Evolutionary conservation across 176 grass and related monocot species (phyloP).

Genomic region (Phyllostachys edulis): DNA sequence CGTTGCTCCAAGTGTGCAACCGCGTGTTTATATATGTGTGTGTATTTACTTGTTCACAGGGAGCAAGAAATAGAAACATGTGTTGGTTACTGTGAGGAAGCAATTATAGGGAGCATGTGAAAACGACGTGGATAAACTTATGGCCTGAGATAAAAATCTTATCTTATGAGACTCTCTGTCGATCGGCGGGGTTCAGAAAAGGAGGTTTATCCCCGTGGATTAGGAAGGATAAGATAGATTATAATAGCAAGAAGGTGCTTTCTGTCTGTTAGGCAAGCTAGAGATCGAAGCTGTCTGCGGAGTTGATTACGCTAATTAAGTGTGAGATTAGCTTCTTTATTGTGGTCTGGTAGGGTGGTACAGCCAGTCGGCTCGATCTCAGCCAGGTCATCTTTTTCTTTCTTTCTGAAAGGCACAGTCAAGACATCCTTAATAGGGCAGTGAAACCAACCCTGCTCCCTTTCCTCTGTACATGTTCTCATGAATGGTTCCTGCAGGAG

Average conservation of each 20-base stretch:
- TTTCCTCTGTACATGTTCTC: not conserved
- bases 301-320: slow-evolving; percentile 7
- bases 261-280: slow-evolving; percentile 20
- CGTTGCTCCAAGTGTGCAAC: not conserved
- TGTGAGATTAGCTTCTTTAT: slow-evolving; percentile 39
- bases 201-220: slow-evolving; percentile 19
- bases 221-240: slow-evolving; percentile 39
- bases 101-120: slow-evolving; percentile 28
- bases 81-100: not conserved
- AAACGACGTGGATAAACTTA: slow-evolving; percentile 35
- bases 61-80: not conserved
- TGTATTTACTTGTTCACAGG: not conserved
- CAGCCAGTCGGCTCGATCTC: slow-evolving; percentile 23
- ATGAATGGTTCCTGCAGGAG: not conserved
- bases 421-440: not conserved
- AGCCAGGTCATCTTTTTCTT: not conserved
- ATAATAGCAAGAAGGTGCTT: not conserved
- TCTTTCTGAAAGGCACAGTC: not conserved
- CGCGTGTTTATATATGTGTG: not conserved
- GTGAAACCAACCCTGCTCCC: not conserved
- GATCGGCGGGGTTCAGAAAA: slow-evolving; percentile 6
- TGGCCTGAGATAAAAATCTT: slow-evolving; percentile 30
- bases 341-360: not conserved
- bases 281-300: slow-evolving; percentile 12
- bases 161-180: not conserved